These are phyloP conservation scores for Cutaneotrichosporon daszewskae DNA, from an alignment of 1,284 basidiomycete genomes.

Conservation along the genomic window DNA sequence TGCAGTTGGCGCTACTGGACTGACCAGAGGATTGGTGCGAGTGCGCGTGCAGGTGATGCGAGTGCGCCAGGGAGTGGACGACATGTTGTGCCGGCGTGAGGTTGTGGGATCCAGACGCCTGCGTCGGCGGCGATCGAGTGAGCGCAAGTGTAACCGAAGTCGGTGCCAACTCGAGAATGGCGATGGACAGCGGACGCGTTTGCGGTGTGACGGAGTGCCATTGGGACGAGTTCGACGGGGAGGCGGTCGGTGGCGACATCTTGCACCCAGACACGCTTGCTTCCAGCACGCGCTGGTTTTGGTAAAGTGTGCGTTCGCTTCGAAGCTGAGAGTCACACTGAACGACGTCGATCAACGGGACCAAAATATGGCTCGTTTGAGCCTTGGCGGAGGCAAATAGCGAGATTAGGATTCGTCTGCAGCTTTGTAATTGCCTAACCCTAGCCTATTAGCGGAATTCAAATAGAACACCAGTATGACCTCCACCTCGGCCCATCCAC, in stretches of 20 bases:
- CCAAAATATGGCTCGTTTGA: too few relatives aligned
- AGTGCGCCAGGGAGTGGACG: conserved; percentile 10
- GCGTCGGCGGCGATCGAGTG: conserved; percentile 30
- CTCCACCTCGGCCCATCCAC: too few relatives aligned
- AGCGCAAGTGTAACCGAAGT: conserved; percentile 45
- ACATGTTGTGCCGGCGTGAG: conserved; percentile 17
- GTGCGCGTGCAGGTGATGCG: conserved; percentile 5
- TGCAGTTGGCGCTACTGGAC: neutral
- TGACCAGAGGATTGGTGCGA: neutral
- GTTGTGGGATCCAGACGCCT: neutral
- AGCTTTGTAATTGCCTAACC: too few relatives aligned
- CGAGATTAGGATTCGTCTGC: too few relatives aligned
- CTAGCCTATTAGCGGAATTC: too few relatives aligned
- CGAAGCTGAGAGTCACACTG: neutral
- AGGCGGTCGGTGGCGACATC: conserved; percentile 19
- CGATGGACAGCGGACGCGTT: conserved; percentile 43
- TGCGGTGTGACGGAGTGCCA: conserved; percentile 45
- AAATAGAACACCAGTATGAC: too few relatives aligned
- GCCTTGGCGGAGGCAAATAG: too few relatives aligned
- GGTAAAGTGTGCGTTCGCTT: neutral
- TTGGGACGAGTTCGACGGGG: conserved; percentile 25
- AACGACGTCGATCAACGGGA: neutral
- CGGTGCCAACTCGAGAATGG: conserved; percentile 46
- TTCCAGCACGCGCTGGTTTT: too few relatives aligned
- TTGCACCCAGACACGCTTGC: too few relatives aligned